Evolutionary conservation across 2,329 filamentous ascomycete genomes (phyloP).

Genomic region (Pestalotiopsis sp.): DNA sequence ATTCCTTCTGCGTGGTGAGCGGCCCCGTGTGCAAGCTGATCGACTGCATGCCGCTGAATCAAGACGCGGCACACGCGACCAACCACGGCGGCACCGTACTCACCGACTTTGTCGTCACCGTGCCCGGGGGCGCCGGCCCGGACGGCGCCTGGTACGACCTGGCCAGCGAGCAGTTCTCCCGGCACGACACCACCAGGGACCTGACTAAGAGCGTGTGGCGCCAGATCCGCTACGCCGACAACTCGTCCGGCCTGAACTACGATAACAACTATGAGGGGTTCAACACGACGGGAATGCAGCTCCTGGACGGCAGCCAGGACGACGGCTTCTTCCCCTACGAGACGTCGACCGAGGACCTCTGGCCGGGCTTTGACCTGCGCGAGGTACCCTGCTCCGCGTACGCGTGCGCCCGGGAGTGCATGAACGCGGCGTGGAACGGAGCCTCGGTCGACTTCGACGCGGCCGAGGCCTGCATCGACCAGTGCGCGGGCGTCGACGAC

Average conservation of each 20-base stretch:
- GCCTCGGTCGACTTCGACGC: neutral
- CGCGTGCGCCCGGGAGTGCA: constrained; percentile 11
- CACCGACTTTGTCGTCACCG: constrained; percentile 2
- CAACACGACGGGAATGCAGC: constrained; percentile 14
- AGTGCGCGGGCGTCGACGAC: constrained; percentile 14
- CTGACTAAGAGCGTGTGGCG: constrained; percentile 10
- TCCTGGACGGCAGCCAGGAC: neutral
- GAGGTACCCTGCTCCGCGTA: constrained; percentile 14
- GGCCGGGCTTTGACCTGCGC: constrained; percentile 11
- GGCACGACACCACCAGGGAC: constrained; percentile 7
- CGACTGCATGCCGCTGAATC: constrained; percentile 16
- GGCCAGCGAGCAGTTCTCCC: constrained; percentile 12
- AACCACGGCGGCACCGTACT: constrained; percentile 9
- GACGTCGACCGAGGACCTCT: neutral
- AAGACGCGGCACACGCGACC: constrained; percentile 1
- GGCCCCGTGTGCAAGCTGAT: constrained; percentile 17
- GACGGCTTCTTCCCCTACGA: constrained; percentile 16
- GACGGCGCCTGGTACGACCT: constrained; percentile 15
- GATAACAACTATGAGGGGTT: constrained; percentile 14
- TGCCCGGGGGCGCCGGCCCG: constrained; percentile 13
- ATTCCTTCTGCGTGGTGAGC: constrained; percentile 4
- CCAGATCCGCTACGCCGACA: neutral
- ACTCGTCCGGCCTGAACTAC: constrained; percentile 12
- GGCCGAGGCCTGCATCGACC: constrained; percentile 12
- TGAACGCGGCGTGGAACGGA: constrained; percentile 5